These are phyloP conservation scores for Marasmius sp. DNA, from an alignment of 1,284 basidiomycete species.

Conservation along the genomic window DNA sequence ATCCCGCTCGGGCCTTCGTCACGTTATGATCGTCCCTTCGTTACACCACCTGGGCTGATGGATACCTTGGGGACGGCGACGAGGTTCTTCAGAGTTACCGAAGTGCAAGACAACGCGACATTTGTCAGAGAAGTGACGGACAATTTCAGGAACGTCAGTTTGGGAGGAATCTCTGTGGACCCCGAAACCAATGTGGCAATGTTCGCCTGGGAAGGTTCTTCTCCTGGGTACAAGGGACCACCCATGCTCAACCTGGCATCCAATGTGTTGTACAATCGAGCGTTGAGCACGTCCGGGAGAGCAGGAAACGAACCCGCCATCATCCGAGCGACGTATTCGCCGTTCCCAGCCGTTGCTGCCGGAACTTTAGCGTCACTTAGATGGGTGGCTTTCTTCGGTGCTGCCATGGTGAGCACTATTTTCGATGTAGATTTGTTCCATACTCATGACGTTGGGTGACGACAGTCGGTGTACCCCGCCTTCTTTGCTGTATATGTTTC, in stretches of 20 bases:
- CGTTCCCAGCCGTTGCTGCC: slow-evolving; percentile 51
- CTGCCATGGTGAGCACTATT: slow-evolving; percentile 53
- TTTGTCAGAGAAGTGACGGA: slow-evolving; percentile 52
- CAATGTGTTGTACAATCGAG: slow-evolving; percentile 64
- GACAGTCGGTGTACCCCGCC: slow-evolving; percentile 71
- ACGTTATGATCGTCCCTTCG: slow-evolving; percentile 29
- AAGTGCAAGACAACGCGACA: slow-evolving; percentile 49
- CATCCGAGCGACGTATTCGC: slow-evolving; percentile 55
- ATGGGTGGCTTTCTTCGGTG: slow-evolving; percentile 70
- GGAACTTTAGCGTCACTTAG: slow-evolving; percentile 61
- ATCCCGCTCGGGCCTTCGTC: slow-evolving; percentile 12
- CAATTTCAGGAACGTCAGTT: slow-evolving; percentile 47
- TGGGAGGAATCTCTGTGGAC: slow-evolving; percentile 66
- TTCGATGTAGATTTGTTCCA: neutral
- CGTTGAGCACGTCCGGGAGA: slow-evolving; percentile 48
- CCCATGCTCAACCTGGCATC: slow-evolving; percentile 66
- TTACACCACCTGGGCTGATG: slow-evolving; percentile 48
- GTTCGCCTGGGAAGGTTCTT: slow-evolving; percentile 63
- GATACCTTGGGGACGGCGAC: slow-evolving; percentile 39
- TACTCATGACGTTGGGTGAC: neutral
- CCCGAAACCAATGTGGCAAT: slow-evolving; percentile 42
- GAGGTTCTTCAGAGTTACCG: slow-evolving; percentile 30
- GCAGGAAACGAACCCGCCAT: slow-evolving; percentile 36
- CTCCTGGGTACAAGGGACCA: slow-evolving; percentile 53
- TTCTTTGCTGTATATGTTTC: slow-evolving; percentile 79